Percentiles rank a stretch among this genome's conserved stretches.
phyloP scores from a whole-genome alignment of 495 filamentous ascomycete species.

The Niebla homalea region DNA sequence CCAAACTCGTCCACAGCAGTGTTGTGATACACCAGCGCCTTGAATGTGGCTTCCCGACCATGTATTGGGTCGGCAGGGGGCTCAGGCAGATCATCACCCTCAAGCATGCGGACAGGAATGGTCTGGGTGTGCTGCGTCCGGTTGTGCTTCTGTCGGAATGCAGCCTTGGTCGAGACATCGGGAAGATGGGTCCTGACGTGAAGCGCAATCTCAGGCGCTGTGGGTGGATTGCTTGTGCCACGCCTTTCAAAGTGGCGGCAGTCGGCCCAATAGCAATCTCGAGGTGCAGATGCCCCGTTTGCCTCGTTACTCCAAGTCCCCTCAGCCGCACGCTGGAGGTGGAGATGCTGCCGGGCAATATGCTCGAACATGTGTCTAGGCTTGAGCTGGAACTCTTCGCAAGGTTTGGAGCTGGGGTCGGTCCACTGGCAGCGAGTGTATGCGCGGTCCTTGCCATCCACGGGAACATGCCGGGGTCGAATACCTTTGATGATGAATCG shows the following conservation, averaged over 20 bases:
- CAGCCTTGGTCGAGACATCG: slow-evolving; percentile 24
- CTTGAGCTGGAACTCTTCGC: slow-evolving; percentile 47
- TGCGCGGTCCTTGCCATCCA: slow-evolving; percentile 49
- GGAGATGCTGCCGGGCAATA: slow-evolving; percentile 55
- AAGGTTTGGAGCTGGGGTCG: slow-evolving; percentile 33
- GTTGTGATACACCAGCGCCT: slow-evolving; percentile 39
- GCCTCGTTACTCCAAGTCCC: slow-evolving; percentile 19
- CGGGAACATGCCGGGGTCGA: slow-evolving; percentile 56
- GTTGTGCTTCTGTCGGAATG: slow-evolving; percentile 17
- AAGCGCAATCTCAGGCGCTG: slow-evolving; percentile 33
- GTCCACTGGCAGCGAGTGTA: slow-evolving; percentile 47
- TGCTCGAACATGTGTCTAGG: slow-evolving; percentile 58
- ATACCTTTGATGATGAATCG: slow-evolving; percentile 95
- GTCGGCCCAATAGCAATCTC: slow-evolving; percentile 42
- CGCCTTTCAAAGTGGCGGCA: slow-evolving; percentile 33
- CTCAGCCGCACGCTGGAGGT: slow-evolving; percentile 38
- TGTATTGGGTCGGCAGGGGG: slow-evolving; percentile 29
- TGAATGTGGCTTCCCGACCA: slow-evolving; percentile 28
- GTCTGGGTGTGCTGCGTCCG: slow-evolving; percentile 27
- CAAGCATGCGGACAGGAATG: slow-evolving; percentile 39
- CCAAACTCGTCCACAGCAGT: slow-evolving; percentile 69
- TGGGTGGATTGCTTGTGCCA: slow-evolving; percentile 23
- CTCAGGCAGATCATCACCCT: slow-evolving; percentile 31
- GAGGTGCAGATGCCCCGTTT: slow-evolving; percentile 3
- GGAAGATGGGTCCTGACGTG: slow-evolving; percentile 57